phyloP scores from a whole-genome alignment of 768 basidiomycete species.

The Tubosaeta brunneosetosa region DNA sequence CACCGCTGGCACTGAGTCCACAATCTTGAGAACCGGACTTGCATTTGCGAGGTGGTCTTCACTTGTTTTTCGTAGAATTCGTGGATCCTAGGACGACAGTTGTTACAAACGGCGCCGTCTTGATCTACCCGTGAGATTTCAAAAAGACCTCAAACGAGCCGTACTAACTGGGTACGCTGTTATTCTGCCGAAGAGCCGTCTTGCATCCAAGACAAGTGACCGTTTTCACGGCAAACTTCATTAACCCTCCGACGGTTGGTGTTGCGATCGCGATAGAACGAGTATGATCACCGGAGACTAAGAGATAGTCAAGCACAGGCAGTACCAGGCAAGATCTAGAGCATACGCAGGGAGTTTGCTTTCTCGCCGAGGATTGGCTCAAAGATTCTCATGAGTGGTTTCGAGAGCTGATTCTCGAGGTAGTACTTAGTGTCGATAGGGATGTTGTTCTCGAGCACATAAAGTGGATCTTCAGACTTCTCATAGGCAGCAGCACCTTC shows the following conservation, averaged over 20 bases:
- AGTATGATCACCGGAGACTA: constrained; percentile 96
- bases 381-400: constrained; percentile 95
- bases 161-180: constrained; percentile 64
- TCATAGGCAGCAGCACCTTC: constrained; percentile 96
- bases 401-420: constrained; percentile 95
- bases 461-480: constrained; percentile 97
- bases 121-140: constrained; percentile 4
- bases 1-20: constrained; percentile 99
- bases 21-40: constrained; percentile 88
- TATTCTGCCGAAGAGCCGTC: constrained; percentile 73
- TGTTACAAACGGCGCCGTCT: constrained; percentile 94
- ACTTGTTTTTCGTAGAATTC: constrained; percentile 94
- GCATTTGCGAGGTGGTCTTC: constrained; percentile 63
- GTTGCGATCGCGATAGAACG: constrained; percentile 94
- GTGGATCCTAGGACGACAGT: constrained; percentile 79
- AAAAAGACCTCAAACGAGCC: neutral
- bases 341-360: constrained; percentile 74
- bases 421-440: constrained; percentile 99
- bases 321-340: neutral
- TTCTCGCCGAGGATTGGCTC: constrained; percentile 96
- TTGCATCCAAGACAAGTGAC: constrained; percentile 95
- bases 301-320: constrained; percentile 1
- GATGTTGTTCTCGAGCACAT: constrained; percentile 95
- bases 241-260: constrained; percentile 91
- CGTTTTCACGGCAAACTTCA: constrained; percentile 98